Base-by-base conservation (phyloP, 192 early-diverging fungal species). In the Helicostylum pulchrum region DNA sequence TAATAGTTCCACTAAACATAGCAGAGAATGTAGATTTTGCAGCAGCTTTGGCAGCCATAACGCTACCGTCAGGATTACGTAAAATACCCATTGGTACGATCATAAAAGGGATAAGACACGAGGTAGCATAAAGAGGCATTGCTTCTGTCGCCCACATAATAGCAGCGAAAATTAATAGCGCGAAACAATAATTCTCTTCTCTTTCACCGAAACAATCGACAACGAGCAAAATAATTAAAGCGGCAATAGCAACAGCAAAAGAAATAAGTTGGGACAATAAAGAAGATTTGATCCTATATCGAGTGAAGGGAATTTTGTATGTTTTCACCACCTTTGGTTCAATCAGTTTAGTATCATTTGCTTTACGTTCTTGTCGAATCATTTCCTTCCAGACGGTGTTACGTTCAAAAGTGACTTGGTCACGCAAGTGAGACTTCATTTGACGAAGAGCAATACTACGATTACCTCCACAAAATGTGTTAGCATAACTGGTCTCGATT, bases 71-170 rank as follows among this genome's bases (percentile, higher is more conserved):
- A 0, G 80, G 62, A 36, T 82, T 77, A 19, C 82, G 76, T 76
- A 90, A 78, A 23, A 90, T 86, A 42, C 81, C 77, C 12, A 90
- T 74, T 4, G 77, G 57, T 11, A 92, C 82, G 17, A 88, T 80
- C 7, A 92, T 65, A 51, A 89, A 73, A 0, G 90, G 90, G 31
- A 92, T 83, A 50, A 87, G 60, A 15, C 88, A 66, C 9, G 88
- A 80, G 6, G 90, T 92, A 19, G 87, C 82, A 66, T 86, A 92
- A 42, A 92, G 74, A 30, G 88, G 90, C 20, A 92, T 71, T 6
- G 80, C 85, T 70, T 89, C 94, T 15, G 88, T 89, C 0, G 92
- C 94, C 94, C 94, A 96, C 52, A 96, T 75, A 45, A 88, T 78
- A 47, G 91, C 91, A 44, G 86, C 87, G 43, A 88, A 88, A 36